Evolutionary conservation across 768 basidiomycete species (phyloP).

Genomic region (Rickenella mellea): DNA sequence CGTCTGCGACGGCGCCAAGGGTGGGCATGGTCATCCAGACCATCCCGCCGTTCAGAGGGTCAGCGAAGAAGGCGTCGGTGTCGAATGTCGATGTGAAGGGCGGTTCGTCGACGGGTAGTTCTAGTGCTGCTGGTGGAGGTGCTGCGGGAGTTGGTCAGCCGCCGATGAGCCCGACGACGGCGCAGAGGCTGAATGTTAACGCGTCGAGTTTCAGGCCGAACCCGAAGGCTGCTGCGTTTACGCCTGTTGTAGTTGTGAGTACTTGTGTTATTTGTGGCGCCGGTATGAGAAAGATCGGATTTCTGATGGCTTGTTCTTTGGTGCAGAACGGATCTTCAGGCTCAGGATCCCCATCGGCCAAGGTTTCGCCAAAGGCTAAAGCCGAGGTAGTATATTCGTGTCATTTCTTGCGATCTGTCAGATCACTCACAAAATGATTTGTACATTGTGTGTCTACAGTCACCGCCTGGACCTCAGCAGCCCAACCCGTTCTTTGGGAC

Average conservation of each 20-base stretch:
- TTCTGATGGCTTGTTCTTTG: constrained; percentile 1
- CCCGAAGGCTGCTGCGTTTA: constrained; percentile 68
- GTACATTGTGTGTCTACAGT: constrained; percentile 15
- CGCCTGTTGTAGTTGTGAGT: constrained; percentile 34
- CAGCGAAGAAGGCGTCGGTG: constrained; percentile 25
- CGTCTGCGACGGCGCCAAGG: constrained; percentile 8
- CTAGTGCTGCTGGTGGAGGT: constrained; percentile 17
- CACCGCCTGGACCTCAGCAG: constrained; percentile 24
- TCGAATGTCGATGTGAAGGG: constrained; percentile 3
- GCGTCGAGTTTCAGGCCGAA: constrained; percentile 90
- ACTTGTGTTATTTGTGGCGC: constrained; percentile 17
- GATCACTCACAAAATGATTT: neutral
- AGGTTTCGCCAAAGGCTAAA: constrained; percentile 51
- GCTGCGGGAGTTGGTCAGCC: constrained; percentile 16
- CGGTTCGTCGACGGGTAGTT: constrained; percentile 17
- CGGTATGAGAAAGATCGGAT: no score
- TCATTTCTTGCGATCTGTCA: neutral
- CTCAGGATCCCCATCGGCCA: constrained; percentile 32
- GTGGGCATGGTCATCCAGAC: constrained; percentile 74
- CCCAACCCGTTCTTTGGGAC: constrained; percentile 90
- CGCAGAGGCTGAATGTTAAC: constrained; percentile 72
- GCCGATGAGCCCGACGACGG: constrained; percentile 23
- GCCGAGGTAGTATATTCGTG: constrained; percentile 39
- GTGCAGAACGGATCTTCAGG: constrained; percentile 26
- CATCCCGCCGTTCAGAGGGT: constrained; percentile 86